phyloP scores from a whole-genome alignment of 208 protist genomes.

The Sergeia podlipaevii region DNA sequence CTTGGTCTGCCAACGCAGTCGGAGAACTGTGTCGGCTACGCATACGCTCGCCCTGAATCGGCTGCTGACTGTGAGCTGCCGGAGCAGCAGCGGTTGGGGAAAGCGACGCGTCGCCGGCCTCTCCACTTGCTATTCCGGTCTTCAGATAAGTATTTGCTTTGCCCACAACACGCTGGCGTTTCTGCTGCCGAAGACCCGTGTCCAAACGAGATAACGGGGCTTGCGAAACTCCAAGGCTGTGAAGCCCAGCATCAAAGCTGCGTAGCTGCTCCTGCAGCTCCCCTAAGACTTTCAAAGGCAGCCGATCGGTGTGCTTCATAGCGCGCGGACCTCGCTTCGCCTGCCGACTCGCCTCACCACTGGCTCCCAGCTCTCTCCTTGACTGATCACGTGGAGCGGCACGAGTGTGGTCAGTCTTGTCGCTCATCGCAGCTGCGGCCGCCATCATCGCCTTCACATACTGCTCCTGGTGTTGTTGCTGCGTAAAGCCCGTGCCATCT shows the following conservation, averaged over 20 bases:
- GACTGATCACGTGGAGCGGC: slow-evolving; percentile 8
- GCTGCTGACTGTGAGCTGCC: background rate
- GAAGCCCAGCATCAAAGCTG: background rate
- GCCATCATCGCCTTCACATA: background rate
- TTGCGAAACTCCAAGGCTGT: too few relatives aligned
- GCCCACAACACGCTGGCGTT: background rate
- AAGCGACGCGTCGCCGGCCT: too few relatives aligned
- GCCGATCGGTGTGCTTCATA: slow-evolving; percentile 13
- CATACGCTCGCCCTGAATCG: background rate
- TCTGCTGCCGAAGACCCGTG: background rate
- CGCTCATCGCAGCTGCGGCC: background rate
- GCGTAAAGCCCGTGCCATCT: too few relatives aligned
- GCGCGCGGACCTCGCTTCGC: slow-evolving; percentile 1
- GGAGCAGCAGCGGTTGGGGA: background rate
- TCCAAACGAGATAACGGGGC: background rate
- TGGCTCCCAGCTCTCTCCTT: background rate
- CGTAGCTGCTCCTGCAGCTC: slow-evolving; percentile 23
- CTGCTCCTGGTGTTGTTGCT: background rate
- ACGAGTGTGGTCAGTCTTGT: background rate
- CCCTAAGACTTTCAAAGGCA: slow-evolving; percentile 20
- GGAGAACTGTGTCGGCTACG: background rate
- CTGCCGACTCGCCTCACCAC: background rate
- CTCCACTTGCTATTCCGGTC: too few relatives aligned
- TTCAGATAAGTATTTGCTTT: too few relatives aligned
- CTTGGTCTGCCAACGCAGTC: background rate